A percentile compares a stretch with the other conserved stretches of the same genome.
Evolutionary conservation across 192 early-diverging fungal species (phyloP).

Genomic region (Coemansia aciculifera): DNA sequence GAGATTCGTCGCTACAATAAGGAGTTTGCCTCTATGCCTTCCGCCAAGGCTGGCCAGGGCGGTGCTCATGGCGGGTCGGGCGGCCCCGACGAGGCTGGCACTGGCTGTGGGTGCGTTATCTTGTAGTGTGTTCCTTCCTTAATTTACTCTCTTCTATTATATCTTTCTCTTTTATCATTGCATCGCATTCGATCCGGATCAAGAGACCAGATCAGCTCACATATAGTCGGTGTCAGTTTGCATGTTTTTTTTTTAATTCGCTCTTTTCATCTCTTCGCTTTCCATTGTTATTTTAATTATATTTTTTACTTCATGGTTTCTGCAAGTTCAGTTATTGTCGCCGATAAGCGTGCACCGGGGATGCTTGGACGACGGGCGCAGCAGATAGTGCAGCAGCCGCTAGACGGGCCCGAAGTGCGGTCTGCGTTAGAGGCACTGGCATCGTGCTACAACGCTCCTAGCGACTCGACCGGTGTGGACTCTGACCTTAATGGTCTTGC

Average conservation of each 20-base stretch:
- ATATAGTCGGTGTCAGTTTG: too few species aligned
- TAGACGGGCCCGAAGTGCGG: constrained; percentile 28
- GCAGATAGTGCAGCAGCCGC: constrained; percentile 32
- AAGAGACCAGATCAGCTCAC: neutral
- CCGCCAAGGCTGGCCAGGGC: constrained; percentile 19
- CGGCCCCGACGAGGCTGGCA: constrained; percentile 34
- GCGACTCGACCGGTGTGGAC: neutral
- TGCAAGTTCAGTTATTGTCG: neutral
- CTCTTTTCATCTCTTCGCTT: neutral
- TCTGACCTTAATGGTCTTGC: constrained; percentile 1
- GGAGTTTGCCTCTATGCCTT: constrained; percentile 58
- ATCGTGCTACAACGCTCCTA: constrained; percentile 11
- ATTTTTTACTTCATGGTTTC: neutral
- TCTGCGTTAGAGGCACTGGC: constrained; percentile 29
- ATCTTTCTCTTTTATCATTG: neutral
- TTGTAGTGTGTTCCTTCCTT: constrained; percentile 43
- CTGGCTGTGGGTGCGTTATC: constrained; percentile 64
- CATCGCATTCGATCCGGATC: neutral
- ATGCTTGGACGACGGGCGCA: constrained; percentile 40
- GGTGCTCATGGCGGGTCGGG: constrained; percentile 26
- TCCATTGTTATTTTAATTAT: neutral
- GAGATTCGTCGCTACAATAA: constrained; percentile 81
- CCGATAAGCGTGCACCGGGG: constrained; percentile 16
- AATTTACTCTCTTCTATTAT: neutral
- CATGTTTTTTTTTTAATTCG: neutral